These are phyloP conservation scores for Leccinum longicurvipes DNA, from an alignment of 768 basidiomycete species.

Conservation along the genomic window DNA sequence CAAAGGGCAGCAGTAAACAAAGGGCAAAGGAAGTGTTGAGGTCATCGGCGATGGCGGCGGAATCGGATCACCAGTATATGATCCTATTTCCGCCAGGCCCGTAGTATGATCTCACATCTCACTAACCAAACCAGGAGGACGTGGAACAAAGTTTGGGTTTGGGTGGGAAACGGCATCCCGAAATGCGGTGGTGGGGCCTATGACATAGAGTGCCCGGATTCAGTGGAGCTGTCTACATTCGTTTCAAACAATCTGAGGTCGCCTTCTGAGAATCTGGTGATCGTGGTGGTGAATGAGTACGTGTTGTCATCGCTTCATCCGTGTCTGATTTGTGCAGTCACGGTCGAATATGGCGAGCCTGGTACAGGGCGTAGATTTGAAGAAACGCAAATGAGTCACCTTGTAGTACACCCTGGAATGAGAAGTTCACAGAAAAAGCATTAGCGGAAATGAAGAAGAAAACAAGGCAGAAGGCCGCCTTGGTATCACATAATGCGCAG, in stretches of 20 bases:
- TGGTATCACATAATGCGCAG: too few relatives aligned
- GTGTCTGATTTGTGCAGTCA: not conserved
- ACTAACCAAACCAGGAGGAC: not conserved
- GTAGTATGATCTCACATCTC: not conserved
- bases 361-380: too few relatives aligned
- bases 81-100: not conserved
- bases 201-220: not conserved
- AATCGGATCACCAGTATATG: not conserved
- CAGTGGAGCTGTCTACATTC: not conserved
- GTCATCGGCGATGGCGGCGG: not conserved
- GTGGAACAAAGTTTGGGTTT: not conserved
- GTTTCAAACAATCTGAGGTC: not conserved
- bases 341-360: not conserved
- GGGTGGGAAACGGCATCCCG: not conserved
- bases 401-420: too few relatives aligned
- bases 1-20: too few relatives aligned
- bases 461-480: too few relatives aligned
- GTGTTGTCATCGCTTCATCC: not conserved
- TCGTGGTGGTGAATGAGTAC: not conserved
- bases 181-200: not conserved
- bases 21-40: not conserved
- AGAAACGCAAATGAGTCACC: too few relatives aligned
- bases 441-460: too few relatives aligned
- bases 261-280: not conserved
- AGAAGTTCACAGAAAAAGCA: too few relatives aligned